phyloP scores from a whole-genome alignment of 73 alveolate genomes.

The Paramecium octaurelia region DNA sequence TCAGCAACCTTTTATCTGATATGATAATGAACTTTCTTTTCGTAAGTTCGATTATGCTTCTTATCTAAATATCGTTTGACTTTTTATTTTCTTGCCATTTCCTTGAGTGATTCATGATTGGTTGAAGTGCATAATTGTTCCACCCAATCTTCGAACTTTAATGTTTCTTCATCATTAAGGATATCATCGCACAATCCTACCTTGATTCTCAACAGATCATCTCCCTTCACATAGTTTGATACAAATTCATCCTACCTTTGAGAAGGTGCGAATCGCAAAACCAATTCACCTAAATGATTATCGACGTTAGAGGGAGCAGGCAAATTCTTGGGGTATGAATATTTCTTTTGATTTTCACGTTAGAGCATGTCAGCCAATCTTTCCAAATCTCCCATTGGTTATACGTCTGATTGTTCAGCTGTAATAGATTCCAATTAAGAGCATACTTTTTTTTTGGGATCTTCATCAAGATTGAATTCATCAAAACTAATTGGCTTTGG shows the following conservation, averaged over 20 bases:
- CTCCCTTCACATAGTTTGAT: neutral
- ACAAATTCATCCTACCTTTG: constrained; percentile 8
- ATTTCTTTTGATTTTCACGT: neutral
- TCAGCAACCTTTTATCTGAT: constrained; percentile 62
- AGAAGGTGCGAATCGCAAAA: neutral
- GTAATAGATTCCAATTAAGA: neutral
- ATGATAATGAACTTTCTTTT: constrained; percentile 60
- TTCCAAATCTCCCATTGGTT: constrained; percentile 24
- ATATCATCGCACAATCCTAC: constrained; percentile 31
- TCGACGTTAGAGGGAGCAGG: constrained; percentile 35
- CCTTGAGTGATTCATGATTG: constrained; percentile 34
- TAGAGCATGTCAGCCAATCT: neutral
- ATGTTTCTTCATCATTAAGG: constrained; percentile 42
- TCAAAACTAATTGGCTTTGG: neutral
- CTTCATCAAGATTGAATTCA: constrained; percentile 7
- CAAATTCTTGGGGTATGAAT: constrained; percentile 1
- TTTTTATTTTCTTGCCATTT: constrained; percentile 58
- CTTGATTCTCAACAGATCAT: constrained; percentile 22
- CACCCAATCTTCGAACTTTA: constrained; percentile 50
- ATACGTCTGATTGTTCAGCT: neutral
- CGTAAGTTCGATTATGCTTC: constrained; percentile 51
- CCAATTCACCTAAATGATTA: neutral
- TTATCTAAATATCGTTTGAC: constrained; percentile 52
- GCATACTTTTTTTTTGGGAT: constrained; percentile 6
- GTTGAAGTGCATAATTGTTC: constrained; percentile 33